Base-by-base conservation (phyloP, 306 rosid species). In the Carpinus viminea region DNA sequence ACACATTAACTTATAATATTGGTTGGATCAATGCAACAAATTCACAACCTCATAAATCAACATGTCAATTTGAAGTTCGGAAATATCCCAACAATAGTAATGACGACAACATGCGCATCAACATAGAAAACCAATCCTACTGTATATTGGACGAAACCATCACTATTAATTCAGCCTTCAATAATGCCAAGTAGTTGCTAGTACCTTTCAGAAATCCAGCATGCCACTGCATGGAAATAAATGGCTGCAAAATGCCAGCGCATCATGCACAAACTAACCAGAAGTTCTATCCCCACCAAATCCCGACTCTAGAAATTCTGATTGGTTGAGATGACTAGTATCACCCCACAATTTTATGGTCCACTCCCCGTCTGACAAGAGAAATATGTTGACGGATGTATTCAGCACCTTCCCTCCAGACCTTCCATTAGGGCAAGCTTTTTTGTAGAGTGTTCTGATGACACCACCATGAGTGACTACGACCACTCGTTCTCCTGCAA, bases 221-320 rank as follows among this genome's bases (percentile, higher is more conserved):
- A 7, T 8, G 51, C 24, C 12, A 18, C 50, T 66, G 51, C 51
- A 38, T 41, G 28, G 51, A 65, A n/a, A 43, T 68, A 34, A 9
- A 50, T 16, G 7, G 34, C 55, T 2, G 50, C 12, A 74, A 26
- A 69, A 11, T 68, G 66, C 15, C 20, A 68, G 79, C 77, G 20
- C 17, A 28, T 31, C 2, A 18, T 52, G 61, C 80, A 73, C 26
- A 34, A 76, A 66, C 96, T 91, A 95, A 80, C 98, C 96, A 65
- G 97, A 95, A 62, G 72, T 83, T 81, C 50, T 87, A 61, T 90
- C 97, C 79, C 99, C 99, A 26, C 99, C 97, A 82, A 92, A 95
- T 74, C 91, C 93, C 3, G 96, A 87, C 64, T 87, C 77, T 46
- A 93, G 91, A 90, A 74, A 86, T 51, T 65, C 91, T 54, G 91